Base-by-base conservation (phyloP, 2,329 filamentous ascomycete genomes). In the Westerdykella ornata region DNA sequence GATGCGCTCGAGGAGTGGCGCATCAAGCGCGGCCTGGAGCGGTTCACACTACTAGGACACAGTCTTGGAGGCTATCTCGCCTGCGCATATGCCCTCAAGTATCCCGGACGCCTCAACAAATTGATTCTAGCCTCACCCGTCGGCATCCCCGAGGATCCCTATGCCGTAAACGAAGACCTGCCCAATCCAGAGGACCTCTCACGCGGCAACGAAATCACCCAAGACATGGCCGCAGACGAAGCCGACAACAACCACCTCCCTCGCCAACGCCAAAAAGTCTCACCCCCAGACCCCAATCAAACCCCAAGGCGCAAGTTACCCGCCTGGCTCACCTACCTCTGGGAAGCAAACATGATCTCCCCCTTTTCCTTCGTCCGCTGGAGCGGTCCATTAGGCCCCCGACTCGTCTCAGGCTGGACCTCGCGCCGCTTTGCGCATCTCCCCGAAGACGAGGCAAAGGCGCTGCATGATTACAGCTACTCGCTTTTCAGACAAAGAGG, bases 1-100 rank as follows among this genome's bases (percentile, higher is more conserved):
- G 92, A 98, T 65, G 86, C 90, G 2, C 74, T 98, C 5, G 92
- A 98, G 62, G 92, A 98, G 66, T 98, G 92, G 92, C 82, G 92
- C 43, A 77, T 87, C 53, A 80, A 87, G 61, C 82, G 84, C 49
- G 89, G 90, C 31, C 86, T 98, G 37, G 88, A 98, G 37, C 84
- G 84, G 49, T 96, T 98, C 61, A 98, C 92, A 0, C 74, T 98
- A 3, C 75, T 97, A 6, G 92, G 90, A 1, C 92, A 98, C 70
- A 94, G 86, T 35, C 74, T 98, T 35, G 92, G 92, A 41, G 92
- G 92, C 5, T 98, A 98, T 62, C 84, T 98, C 63, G 88, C 90
- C 4, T 84, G 94, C 0, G 89, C 88, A 15, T 98, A 98, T 62
- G 89, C 92, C 1, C 74, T 97, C 45, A 98, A 98, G 65, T 98